Evolutionary conservation across 805 yeast genomes (phyloP).

Genomic region (Candida corydali): DNA sequence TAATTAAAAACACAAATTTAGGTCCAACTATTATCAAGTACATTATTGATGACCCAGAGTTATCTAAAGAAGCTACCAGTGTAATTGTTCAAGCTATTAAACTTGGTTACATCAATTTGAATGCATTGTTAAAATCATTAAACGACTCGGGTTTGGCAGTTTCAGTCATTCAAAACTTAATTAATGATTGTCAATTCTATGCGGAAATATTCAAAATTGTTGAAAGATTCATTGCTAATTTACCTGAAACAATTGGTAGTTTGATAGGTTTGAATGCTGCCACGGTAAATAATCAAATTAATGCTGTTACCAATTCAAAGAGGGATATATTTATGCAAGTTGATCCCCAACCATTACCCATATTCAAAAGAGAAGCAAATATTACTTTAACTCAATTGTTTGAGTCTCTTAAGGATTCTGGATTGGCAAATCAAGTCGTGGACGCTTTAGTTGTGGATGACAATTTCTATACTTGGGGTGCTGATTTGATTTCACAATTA

Average conservation of each 20-base stretch:
- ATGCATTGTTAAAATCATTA: constrained; percentile 35
- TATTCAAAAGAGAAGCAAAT: constrained; percentile 12
- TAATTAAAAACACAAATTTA: constrained; percentile 31
- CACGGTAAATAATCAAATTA: constrained; percentile 10
- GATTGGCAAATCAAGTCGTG: constrained; percentile 37
- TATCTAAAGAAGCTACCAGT: constrained; percentile 25
- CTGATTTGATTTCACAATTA: constrained; percentile 27
- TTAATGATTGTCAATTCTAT: constrained; percentile 36
- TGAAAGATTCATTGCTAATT: constrained; percentile 23
- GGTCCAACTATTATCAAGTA: constrained; percentile 33
- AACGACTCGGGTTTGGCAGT: constrained; percentile 40
- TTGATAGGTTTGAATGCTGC: constrained; percentile 20
- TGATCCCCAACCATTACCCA: background rate
- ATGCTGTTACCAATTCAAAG: constrained; percentile 6
- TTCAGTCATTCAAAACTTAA: constrained; percentile 29
- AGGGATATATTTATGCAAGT: constrained; percentile 8
- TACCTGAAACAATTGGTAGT: constrained; percentile 22
- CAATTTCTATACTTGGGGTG: constrained; percentile 36
- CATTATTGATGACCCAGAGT: constrained; percentile 27
- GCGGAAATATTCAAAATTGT: constrained; percentile 36
- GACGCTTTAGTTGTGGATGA: constrained; percentile 33
- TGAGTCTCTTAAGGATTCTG: constrained; percentile 41
- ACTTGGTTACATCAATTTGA: constrained; percentile 27
- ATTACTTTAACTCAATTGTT: constrained; percentile 29
- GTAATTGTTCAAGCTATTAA: constrained; percentile 27